These are phyloP conservation scores for Dioscorea alata DNA, from an alignment of 106 monocot genomes.

Conservation along the genomic window DNA sequence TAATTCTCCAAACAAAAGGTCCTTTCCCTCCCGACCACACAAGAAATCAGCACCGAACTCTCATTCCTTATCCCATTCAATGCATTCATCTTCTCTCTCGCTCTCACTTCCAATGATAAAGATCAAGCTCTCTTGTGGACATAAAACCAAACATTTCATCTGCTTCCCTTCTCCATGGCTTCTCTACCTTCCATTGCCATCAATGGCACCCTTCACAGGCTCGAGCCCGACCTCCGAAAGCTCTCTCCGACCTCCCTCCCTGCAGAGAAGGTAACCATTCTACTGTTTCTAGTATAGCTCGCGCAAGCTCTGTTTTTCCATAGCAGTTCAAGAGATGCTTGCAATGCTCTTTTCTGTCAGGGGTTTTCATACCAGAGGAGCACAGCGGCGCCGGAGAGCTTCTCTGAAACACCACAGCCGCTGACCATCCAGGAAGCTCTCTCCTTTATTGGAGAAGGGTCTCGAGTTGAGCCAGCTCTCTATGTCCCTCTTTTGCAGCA, in stretches of 20 bases:
- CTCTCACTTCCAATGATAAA: not conserved
- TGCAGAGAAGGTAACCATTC: constrained; percentile 27
- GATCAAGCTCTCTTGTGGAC: too few species aligned
- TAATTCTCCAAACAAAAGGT: too few species aligned
- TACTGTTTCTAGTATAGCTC: not conserved
- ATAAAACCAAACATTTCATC: not conserved
- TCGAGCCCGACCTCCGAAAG: constrained; percentile 38
- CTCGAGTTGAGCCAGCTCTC: constrained; percentile 23
- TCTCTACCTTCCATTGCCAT: constrained; percentile 41
- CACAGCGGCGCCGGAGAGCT: constrained; percentile 1
- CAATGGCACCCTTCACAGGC: constrained; percentile 16
- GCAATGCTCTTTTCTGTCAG: constrained; percentile 1
- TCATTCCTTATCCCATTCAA: not conserved
- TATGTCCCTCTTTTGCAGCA: constrained; percentile 64
- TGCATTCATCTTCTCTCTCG: not conserved
- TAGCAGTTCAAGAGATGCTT: not conserved
- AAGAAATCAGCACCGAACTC: not conserved
- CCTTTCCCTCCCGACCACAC: not conserved
- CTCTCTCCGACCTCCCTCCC: constrained; percentile 4
- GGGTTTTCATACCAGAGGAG: constrained; percentile 11
- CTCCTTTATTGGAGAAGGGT: constrained; percentile 24
- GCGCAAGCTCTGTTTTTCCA: too few species aligned
- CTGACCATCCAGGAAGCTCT: constrained; percentile 26
- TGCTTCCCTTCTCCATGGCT: constrained; percentile 22
- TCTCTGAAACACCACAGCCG: not conserved